Conservation (phyloP, 208 protist genomes). For the Acanthamoeba sp. region DNA sequence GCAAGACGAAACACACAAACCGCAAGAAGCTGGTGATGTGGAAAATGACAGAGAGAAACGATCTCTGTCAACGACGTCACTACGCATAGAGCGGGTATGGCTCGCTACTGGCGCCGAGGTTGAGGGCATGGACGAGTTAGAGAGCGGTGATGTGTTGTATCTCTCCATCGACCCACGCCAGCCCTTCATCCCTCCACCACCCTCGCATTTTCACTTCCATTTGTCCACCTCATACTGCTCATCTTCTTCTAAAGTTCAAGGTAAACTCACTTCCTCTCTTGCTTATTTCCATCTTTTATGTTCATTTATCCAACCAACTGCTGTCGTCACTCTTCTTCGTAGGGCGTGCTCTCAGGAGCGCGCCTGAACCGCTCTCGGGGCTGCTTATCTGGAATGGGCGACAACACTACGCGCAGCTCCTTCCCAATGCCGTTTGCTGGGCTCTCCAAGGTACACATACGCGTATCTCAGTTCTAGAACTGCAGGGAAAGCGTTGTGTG, state of each 20-base stretch:
- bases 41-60: background rate
- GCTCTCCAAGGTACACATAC: background rate
- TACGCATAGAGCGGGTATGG: background rate
- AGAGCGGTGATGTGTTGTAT: slow-evolving; percentile 23
- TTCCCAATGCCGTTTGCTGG: background rate
- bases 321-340: no score
- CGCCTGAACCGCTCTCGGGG: background rate
- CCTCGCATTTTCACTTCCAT: background rate
- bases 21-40: background rate
- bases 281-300: background rate
- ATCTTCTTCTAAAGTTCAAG: background rate
- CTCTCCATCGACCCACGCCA: slow-evolving; percentile 28
- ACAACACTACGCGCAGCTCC: slow-evolving; percentile 44
- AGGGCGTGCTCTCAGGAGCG: no score
- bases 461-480: no score
- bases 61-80: background rate
- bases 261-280: background rate
- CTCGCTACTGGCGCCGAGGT: background rate
- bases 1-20: background rate
- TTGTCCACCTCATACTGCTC: background rate
- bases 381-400: background rate
- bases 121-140: slow-evolving; percentile 1
- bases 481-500: no score
- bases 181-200: slow-evolving; percentile 9
- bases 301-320: no score